A percentile compares a stretch with the other conserved stretches of the same genome.
Conservation (phyloP, 345 rosid genomes). For the Tarenaya hassleriana region DNA sequence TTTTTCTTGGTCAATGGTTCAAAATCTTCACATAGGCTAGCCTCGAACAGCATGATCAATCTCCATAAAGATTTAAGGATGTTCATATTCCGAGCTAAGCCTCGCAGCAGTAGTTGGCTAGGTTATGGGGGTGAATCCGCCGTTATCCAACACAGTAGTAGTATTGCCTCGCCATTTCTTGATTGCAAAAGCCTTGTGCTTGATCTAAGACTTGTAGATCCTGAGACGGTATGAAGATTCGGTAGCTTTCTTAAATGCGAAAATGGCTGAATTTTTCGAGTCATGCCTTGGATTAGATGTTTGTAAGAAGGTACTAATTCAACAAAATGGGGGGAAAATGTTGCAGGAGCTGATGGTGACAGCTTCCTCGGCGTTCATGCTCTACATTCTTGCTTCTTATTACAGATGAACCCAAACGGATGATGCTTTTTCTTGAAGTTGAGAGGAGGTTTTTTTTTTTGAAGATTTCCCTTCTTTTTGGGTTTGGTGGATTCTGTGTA, state of each 20-base stretch:
- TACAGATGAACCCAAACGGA: slow-evolving; percentile 34
- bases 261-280: neutral
- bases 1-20: slow-evolving; percentile 7
- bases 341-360: slow-evolving; percentile 66
- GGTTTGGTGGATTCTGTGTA: too few species aligned
- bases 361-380: slow-evolving; percentile 39
- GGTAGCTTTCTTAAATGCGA: too few species aligned
- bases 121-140: slow-evolving; percentile 9
- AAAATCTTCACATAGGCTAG: neutral
- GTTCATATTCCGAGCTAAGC: neutral
- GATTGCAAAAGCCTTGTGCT: neutral
- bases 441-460: too few species aligned
- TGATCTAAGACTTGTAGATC: too few species aligned
- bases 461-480: too few species aligned
- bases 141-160: neutral
- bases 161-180: slow-evolving; percentile 1
- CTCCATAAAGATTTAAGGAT: neutral
- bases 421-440: neutral
- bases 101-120: neutral
- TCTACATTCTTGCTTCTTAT: slow-evolving; percentile 45
- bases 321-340: neutral
- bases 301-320: slow-evolving; percentile 3
- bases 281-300: neutral
- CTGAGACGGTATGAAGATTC: too few species aligned
- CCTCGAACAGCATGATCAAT: slow-evolving; percentile 1